A percentile compares a stretch with the other conserved stretches of the same genome.
Conservation (phyloP, 345 rosid species). For the Eucalyptus curtisii region DNA sequence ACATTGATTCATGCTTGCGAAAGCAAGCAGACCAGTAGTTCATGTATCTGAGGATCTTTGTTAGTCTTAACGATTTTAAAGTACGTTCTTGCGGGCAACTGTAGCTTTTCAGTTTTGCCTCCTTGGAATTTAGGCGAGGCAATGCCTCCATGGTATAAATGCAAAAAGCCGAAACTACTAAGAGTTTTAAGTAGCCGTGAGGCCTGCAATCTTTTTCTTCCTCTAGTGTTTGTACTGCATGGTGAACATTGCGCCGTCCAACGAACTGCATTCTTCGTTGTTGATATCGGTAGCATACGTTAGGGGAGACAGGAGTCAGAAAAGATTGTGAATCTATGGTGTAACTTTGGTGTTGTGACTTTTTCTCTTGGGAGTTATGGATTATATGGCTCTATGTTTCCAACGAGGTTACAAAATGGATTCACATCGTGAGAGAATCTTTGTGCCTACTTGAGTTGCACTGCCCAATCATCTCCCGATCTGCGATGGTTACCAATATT, state of each 20-base stretch:
- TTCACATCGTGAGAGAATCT: background rate
- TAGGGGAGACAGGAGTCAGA: background rate
- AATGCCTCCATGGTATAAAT: background rate
- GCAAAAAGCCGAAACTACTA: background rate
- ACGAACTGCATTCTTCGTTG: background rate
- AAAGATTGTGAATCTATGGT: background rate
- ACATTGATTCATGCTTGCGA: background rate
- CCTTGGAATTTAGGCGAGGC: background rate
- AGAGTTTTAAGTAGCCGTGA: background rate
- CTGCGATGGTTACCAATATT: rapidly evolving
- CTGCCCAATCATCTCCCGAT: background rate
- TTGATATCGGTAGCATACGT: background rate
- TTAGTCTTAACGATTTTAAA: background rate
- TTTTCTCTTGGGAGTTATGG: background rate
- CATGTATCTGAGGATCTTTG: background rate
- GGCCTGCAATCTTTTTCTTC: background rate
- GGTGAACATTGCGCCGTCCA: background rate
- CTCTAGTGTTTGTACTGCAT: background rate
- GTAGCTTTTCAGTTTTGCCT: background rate
- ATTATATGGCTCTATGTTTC: background rate
- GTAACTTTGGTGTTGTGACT: background rate
- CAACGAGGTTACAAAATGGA: background rate
- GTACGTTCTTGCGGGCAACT: background rate
- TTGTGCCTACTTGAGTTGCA: background rate
- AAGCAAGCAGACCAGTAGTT: background rate